phyloP scores from a whole-genome alignment of 352 stramenopile genomes.

The Globisporangium canariense region DNA sequence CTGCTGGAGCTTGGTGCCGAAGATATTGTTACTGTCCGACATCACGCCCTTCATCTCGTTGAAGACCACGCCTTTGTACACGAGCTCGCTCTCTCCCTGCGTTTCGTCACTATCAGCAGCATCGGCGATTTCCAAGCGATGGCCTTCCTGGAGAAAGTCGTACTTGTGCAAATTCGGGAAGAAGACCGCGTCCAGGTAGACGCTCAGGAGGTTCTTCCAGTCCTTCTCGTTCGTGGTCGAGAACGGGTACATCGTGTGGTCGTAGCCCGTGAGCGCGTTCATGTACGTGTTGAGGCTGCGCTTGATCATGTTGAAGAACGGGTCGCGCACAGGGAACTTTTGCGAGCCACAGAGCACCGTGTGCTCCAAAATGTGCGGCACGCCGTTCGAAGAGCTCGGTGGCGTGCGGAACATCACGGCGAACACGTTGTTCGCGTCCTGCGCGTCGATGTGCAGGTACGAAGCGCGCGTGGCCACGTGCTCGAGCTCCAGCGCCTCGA shows the following conservation, averaged over 20 bases:
- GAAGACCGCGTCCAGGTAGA: slow-evolving; percentile 98
- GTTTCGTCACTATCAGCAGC: slow-evolving; percentile 25
- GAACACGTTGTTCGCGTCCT: slow-evolving; percentile 86
- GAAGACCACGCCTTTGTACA: slow-evolving; percentile 96
- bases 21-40: slow-evolving; percentile 92
- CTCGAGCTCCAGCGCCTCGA: slow-evolving; percentile 75
- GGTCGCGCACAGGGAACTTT: slow-evolving; percentile 97
- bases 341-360: slow-evolving; percentile 92
- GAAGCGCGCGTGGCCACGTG: slow-evolving; percentile 67
- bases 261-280: slow-evolving; percentile 98
- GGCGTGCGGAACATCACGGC: slow-evolving; percentile 98
- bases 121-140: slow-evolving; percentile 57
- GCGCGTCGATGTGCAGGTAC: slow-evolving; percentile 83
- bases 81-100: slow-evolving; percentile 34
- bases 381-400: slow-evolving; percentile 93
- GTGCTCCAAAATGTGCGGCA: slow-evolving; percentile 99
- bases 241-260: slow-evolving; percentile 99
- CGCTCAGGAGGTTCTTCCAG: slow-evolving; percentile 96
- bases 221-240: slow-evolving; percentile 96
- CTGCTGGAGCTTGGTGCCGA: slow-evolving; percentile 89
- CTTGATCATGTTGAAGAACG: slow-evolving; percentile 99
- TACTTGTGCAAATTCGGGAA: slow-evolving; percentile 87
- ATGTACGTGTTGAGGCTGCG: slow-evolving; percentile 98
- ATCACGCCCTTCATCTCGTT: slow-evolving; percentile 99
- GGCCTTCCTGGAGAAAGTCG: slow-evolving; percentile 82